Conservation (phyloP, 2,329 filamentous ascomycete genomes). For the Neopestalotiopsis sp. region DNA sequence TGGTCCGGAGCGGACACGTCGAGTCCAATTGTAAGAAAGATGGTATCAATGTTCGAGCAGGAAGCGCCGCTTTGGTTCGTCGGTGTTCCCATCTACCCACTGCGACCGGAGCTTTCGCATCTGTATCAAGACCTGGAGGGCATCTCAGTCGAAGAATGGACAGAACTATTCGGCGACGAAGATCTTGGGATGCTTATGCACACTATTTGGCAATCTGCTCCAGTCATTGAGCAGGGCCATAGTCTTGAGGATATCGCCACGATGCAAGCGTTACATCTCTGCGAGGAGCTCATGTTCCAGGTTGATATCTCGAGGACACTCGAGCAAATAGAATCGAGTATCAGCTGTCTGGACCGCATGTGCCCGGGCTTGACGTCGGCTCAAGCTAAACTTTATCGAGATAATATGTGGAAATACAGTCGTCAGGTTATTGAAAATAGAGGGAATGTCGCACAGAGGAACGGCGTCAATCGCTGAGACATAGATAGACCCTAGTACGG, state of each 20-base stretch:
- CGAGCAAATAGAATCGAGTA: neutral
- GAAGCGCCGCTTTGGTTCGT: neutral
- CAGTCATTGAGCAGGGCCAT: neutral
- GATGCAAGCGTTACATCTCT: neutral
- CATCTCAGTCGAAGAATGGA: neutral
- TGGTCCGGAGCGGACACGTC: neutral
- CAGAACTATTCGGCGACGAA: neutral
- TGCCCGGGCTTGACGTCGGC: neutral
- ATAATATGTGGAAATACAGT: neutral
- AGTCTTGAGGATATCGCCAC: neutral
- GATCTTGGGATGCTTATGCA: neutral
- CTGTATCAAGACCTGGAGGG: neutral
- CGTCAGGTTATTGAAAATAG: neutral
- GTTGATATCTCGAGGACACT: neutral
- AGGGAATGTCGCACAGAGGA: neutral
- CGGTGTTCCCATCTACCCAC: neutral
- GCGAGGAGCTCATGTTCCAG: slow-evolving; percentile 3
- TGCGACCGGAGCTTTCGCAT: neutral
- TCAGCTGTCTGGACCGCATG: neutral
- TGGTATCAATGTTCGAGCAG: neutral
- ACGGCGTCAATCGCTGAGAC: neutral
- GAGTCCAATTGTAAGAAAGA: neutral
- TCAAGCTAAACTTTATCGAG: neutral
- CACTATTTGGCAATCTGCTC: neutral
- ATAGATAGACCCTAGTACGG: too few species aligned